Percentiles rank a stretch among this genome's conserved stretches.
These are phyloP conservation scores for Stropharia rugosoannulata DNA, from an alignment of 768 basidiomycete genomes.

Conservation along the genomic window DNA sequence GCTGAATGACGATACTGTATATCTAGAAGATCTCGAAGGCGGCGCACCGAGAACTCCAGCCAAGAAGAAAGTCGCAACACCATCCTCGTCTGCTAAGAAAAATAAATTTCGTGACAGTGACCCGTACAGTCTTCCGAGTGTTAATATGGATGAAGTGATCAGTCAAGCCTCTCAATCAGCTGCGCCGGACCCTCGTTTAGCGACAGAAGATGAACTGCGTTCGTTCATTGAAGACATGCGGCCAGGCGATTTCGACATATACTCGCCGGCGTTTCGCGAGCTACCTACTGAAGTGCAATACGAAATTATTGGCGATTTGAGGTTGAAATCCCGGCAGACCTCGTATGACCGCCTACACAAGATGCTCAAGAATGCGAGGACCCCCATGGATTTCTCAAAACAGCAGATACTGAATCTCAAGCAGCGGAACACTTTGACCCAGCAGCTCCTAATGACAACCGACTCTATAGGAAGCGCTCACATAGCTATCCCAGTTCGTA, in stretches of 20 bases:
- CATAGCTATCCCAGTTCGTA: slow-evolving; percentile 87
- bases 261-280: slow-evolving; percentile 85
- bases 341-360: slow-evolving; percentile 88
- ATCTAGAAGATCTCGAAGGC: slow-evolving; percentile 81
- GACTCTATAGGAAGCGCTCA: slow-evolving; percentile 91
- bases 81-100: slow-evolving; percentile 56
- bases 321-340: slow-evolving; percentile 92
- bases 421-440: slow-evolving; percentile 88
- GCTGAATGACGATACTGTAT: slow-evolving; percentile 75
- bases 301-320: slow-evolving; percentile 95
- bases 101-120: slow-evolving; percentile 76
- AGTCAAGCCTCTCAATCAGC: slow-evolving; percentile 58
- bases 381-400: slow-evolving; percentile 93
- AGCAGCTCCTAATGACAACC: slow-evolving; percentile 88
- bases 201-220: slow-evolving; percentile 93
- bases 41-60: slow-evolving; percentile 53
- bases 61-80: slow-evolving; percentile 30
- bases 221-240: slow-evolving; percentile 95
- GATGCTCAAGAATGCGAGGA: slow-evolving; percentile 78
- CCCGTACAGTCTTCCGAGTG: slow-evolving; percentile 88
- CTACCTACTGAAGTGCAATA: slow-evolving; percentile 97
- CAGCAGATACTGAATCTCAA: slow-evolving; percentile 91
- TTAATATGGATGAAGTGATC: slow-evolving; percentile 65
- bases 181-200: slow-evolving; percentile 86
- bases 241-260: slow-evolving; percentile 92